Base-by-base conservation (phyloP, 768 basidiomycete species). In the Tephrocybe sp. region DNA sequence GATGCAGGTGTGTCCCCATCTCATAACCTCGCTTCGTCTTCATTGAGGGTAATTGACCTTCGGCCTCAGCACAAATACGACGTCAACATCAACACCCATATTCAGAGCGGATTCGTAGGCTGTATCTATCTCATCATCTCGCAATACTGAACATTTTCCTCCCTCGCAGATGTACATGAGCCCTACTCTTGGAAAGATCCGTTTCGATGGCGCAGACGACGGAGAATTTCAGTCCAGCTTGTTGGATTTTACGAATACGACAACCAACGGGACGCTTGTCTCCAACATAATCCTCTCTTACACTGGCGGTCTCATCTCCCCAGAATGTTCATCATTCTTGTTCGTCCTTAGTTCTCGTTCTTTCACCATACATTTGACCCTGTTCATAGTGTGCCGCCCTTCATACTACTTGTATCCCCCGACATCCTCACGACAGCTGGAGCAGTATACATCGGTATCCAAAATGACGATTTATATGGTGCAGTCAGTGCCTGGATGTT, bases 171-270 rank as follows among this genome's bases (percentile, higher is more conserved):
- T 66, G 21, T 66, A 66, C 24, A 41, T 66, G 26, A 66, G 65
- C 51, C 65, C 61, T 7, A 60, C 47, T 26, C 57, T 60, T 30
- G 38, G 55, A 37, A 64, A 63, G 46, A 52, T 62, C 13, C 59
- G 65, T 16, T 59, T 57, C 16, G 65, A 66, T 31, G 61, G 53
- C 3, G 62, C 63, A 9, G 51, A 47, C 21, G 60, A 63, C 35
- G 60, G 56, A 7, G 44, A 48, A 5, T 46, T 66, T 2, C 55
- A 62, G 44, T 52, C 58, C 28, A 64, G 62, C 51, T 41, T 61
- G 18, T 60, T 66, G 9, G 63, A 63, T 49, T 66, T 64, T 39
- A 54, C 46, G 25, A 64, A 66, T 35, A 61, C 61, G 0, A 64
- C 63, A 0, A 32, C 52, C 0, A 60, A 66, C 28, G 65, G 63